A percentile compares a stretch with the other conserved stretches of the same genome.
These are phyloP conservation scores for Penicillium psychrosexuale DNA, from an alignment of 2,329 filamentous ascomycete species.

Conservation along the genomic window DNA sequence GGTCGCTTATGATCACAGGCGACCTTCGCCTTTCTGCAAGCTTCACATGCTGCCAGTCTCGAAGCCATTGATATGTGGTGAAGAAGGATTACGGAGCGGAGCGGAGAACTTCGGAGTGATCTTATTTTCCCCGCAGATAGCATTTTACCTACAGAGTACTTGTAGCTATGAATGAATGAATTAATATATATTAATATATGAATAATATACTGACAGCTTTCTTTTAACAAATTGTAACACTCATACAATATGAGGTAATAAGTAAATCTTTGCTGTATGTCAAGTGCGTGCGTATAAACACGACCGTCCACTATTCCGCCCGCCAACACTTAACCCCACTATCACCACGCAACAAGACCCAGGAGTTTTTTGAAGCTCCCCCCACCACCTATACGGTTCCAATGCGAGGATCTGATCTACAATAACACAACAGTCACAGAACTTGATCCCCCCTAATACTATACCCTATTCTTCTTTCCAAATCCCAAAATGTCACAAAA, in stretches of 20 bases:
- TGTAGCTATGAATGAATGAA: too few relatives aligned
- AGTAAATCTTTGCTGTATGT: too few relatives aligned
- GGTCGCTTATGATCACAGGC: constrained; percentile 26
- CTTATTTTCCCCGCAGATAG: background rate
- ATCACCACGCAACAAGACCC: constrained; percentile 1
- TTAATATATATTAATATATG: too few relatives aligned
- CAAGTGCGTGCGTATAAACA: background rate
- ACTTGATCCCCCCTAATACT: background rate
- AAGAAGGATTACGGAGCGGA: constrained; percentile 6
- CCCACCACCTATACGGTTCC: constrained; percentile 1
- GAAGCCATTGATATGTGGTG: constrained; percentile 18
- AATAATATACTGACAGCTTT: too few relatives aligned
- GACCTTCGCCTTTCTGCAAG: constrained; percentile 24
- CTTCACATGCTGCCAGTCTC: constrained; percentile 24
- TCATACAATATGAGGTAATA: background rate
- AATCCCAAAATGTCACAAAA: constrained; percentile 26
- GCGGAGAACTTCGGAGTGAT: constrained; percentile 16
- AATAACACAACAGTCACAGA: background rate
- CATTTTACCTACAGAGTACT: background rate
- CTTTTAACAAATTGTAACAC: background rate
- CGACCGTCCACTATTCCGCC: background rate
- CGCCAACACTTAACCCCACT: background rate
- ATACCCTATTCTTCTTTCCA: too few relatives aligned
- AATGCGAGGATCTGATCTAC: background rate
- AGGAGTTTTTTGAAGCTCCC: constrained; percentile 11